These are phyloP conservation scores for Leccinum pellstonianum DNA, from an alignment of 768 basidiomycete species.

Conservation along the genomic window DNA sequence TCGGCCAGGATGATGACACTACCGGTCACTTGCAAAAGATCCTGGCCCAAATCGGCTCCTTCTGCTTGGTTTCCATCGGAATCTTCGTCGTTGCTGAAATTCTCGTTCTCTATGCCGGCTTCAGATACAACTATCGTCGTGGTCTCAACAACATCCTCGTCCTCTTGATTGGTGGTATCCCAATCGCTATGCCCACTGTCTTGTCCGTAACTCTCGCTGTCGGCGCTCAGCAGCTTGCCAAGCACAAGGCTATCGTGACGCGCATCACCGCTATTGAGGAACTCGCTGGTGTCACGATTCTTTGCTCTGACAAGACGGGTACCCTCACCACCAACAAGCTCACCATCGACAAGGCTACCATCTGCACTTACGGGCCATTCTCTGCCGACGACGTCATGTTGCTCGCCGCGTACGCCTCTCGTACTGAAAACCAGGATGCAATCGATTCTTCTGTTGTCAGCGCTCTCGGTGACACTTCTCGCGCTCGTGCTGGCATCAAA, in stretches of 20 bases:
- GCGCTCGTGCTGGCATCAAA: conserved; percentile 90
- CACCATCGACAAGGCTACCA: conserved; percentile 90
- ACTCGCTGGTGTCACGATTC: conserved; percentile 95
- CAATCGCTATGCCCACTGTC: conserved; percentile 99
- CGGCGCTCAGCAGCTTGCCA: conserved; percentile 97
- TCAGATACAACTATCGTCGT: conserved; percentile 86
- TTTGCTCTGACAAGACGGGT: conserved; percentile 99
- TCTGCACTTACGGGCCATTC: conserved; percentile 89
- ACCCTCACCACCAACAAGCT: conserved; percentile 99
- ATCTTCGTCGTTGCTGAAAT: conserved; percentile 96
- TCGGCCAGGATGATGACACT: conserved; percentile 96
- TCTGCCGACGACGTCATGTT: conserved; percentile 89
- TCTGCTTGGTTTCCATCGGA: conserved; percentile 95
- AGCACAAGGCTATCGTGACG: conserved; percentile 99
- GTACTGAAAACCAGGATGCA: conserved; percentile 98
- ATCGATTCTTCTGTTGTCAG: conserved; percentile 87
- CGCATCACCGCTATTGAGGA: conserved; percentile 99
- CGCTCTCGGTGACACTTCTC: conserved; percentile 67
- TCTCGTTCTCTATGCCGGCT: conserved; percentile 88
- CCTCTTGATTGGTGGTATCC: conserved; percentile 99
- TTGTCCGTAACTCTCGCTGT: conserved; percentile 97
- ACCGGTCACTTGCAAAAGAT: conserved; percentile 99
- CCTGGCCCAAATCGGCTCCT: conserved; percentile 95
- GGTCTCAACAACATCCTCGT: conserved; percentile 98
- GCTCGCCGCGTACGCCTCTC: conserved; percentile 92